Percentiles rank a stretch among this genome's conserved stretches.
Evolutionary conservation across 2,329 filamentous ascomycete species (phyloP).

Genomic region (Tolypocladium sp.): DNA sequence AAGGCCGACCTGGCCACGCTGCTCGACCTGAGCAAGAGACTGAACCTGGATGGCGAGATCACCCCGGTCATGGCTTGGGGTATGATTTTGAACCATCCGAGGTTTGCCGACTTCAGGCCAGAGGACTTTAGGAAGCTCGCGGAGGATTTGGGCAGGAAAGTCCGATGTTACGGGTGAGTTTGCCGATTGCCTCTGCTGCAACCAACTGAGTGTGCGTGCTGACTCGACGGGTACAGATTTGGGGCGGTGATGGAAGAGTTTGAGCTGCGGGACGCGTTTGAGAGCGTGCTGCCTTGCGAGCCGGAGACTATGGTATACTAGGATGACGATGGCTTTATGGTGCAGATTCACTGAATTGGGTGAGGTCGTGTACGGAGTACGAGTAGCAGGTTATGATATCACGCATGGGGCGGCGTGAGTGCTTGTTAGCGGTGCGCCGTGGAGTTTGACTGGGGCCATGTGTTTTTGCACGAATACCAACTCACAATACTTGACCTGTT

Average conservation of each 20-base stretch:
- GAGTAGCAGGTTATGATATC: too few relatives aligned
- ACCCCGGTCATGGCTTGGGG: conserved; percentile 95
- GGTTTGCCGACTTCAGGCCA: conserved; percentile 54
- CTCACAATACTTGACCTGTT: neutral
- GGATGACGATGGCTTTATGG: too few relatives aligned
- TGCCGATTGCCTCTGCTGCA: neutral
- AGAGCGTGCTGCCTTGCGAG: conserved; percentile 38
- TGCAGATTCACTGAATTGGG: neutral
- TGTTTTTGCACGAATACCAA: neutral
- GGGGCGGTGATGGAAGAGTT: conserved; percentile 58
- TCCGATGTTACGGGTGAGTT: conserved; percentile 84
- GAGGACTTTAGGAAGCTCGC: conserved; percentile 66
- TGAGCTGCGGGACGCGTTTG: conserved; percentile 69
- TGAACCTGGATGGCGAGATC: conserved; percentile 82
- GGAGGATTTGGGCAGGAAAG: conserved; percentile 66
- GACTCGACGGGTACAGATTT: conserved; percentile 31
- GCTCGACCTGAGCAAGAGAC: conserved; percentile 71
- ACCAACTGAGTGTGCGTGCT: neutral
- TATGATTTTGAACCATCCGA: conserved; percentile 64
- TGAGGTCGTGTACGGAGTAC: too few relatives aligned
- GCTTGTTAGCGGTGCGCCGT: neutral
- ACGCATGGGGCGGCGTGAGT: neutral
- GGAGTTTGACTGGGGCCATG: neutral
- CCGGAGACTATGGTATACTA: conserved; percentile 3
- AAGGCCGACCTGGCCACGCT: conserved; percentile 72